Conservation (phyloP, 1,284 basidiomycete genomes). For the Stereum hirsutum region DNA sequence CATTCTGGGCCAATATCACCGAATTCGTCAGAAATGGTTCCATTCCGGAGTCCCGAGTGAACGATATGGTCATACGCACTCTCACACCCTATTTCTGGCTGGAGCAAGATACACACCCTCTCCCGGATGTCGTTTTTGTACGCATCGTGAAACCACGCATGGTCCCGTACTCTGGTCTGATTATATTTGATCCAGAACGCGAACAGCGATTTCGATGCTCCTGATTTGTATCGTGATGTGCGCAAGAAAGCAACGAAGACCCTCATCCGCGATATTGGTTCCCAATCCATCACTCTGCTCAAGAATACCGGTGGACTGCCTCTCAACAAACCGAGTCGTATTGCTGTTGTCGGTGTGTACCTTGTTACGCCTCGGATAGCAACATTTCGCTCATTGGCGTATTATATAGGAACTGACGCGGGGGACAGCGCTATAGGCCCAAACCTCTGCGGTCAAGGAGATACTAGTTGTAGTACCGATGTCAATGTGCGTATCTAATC, state of each 20-base stretch:
- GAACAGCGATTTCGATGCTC: constrained; percentile 45
- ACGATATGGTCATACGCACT: constrained; percentile 31
- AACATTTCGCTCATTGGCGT: not conserved
- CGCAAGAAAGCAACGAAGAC: constrained; percentile 71
- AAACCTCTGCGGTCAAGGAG: not conserved
- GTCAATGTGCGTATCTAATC: not conserved
- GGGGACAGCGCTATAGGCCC: not conserved
- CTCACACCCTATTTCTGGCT: constrained; percentile 50
- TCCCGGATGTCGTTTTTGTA: constrained; percentile 43
- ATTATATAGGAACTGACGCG: not conserved
- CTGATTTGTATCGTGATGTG: constrained; percentile 66
- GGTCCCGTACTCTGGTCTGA: too few species aligned
- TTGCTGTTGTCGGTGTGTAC: constrained; percentile 44
- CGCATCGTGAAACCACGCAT: too few species aligned
- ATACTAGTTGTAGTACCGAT: not conserved
- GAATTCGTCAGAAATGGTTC: constrained; percentile 32
- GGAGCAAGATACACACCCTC: constrained; percentile 52
- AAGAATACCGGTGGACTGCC: constrained; percentile 77
- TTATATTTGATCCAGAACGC: too few species aligned
- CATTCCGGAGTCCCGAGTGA: constrained; percentile 26
- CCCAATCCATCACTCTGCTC: constrained; percentile 70
- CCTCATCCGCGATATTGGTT: constrained; percentile 67
- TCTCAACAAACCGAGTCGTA: constrained; percentile 44
- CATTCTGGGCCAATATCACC: constrained; percentile 30
- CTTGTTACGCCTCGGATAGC: too few species aligned